Conservation (phyloP, 805 yeast genomes). For the Metschnikowia amazonensis region DNA sequence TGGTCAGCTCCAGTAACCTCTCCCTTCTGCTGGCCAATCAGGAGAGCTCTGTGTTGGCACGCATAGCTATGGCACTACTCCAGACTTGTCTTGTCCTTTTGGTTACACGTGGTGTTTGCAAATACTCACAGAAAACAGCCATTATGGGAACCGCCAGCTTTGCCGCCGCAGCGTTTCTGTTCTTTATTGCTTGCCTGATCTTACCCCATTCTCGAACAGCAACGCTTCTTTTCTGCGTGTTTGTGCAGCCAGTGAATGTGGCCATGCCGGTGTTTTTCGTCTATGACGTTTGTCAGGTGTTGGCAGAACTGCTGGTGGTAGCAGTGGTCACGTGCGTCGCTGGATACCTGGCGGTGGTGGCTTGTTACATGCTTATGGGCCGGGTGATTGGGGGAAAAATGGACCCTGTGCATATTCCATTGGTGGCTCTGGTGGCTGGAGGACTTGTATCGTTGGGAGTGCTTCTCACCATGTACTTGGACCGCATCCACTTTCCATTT, state of each 20-base stretch:
- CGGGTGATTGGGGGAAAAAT: conserved; percentile 1
- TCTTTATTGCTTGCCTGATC: conserved; percentile 22
- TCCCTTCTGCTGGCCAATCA: conserved; percentile 12
- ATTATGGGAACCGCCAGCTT: conserved; percentile 13
- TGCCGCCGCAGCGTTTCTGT: conserved; percentile 19
- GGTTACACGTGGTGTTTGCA: conserved; percentile 16
- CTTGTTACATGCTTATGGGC: conserved; percentile 15
- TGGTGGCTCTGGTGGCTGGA: conserved; percentile 2
- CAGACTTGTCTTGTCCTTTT: conserved; percentile 22
- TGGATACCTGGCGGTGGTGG: conserved; percentile 21
- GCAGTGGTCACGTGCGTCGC: conserved; percentile 7
- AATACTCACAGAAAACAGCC: conserved; percentile 6
- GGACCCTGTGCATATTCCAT: neutral
- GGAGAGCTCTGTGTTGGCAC: conserved; percentile 5
- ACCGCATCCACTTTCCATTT: conserved; percentile 9
- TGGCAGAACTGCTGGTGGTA: conserved; percentile 1
- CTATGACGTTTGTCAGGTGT: conserved; percentile 22
- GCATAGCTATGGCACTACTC: conserved; percentile 18
- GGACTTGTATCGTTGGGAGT: neutral
- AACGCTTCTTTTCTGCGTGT: conserved; percentile 28
- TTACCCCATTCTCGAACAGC: conserved; percentile 26
- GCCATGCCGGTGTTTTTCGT: conserved; percentile 28
- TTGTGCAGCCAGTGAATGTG: conserved; percentile 27
- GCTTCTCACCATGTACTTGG: conserved; percentile 1
- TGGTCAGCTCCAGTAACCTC: conserved; percentile 25